Evolutionary conservation across 2,329 filamentous ascomycete species (phyloP).

Genomic region (Aspergillus niger): DNA sequence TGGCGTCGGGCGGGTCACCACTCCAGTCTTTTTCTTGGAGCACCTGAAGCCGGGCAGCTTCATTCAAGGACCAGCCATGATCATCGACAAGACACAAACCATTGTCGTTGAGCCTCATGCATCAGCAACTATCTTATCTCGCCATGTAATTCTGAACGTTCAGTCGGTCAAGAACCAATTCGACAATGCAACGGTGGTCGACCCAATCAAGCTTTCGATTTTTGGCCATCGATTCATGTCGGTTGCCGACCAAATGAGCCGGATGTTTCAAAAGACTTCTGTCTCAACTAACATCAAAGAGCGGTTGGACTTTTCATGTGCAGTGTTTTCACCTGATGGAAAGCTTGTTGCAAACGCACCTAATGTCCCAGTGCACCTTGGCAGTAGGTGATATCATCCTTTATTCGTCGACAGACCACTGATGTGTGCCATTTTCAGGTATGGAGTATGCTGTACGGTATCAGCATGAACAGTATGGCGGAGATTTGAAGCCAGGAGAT

Average conservation of each 20-base stretch:
- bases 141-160: slow-evolving; percentile 25
- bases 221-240: slow-evolving; percentile 62
- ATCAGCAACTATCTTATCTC: slow-evolving; percentile 72
- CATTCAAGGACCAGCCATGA: slow-evolving; percentile 72
- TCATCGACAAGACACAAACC: slow-evolving; percentile 74
- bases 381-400: slow-evolving; percentile 48
- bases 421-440: background rate
- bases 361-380: slow-evolving; percentile 78
- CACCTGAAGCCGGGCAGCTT: slow-evolving; percentile 37
- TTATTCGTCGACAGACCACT: background rate
- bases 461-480: slow-evolving; percentile 78
- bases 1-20: slow-evolving; percentile 33
- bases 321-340: slow-evolving; percentile 76
- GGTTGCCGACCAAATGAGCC: slow-evolving; percentile 62
- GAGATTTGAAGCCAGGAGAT: slow-evolving; percentile 74
- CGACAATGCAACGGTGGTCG: slow-evolving; percentile 33
- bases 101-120: slow-evolving; percentile 83
- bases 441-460: slow-evolving; percentile 81
- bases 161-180: slow-evolving; percentile 46
- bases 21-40: slow-evolving; percentile 40
- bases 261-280: slow-evolving; percentile 57
- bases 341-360: slow-evolving; percentile 70
- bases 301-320: slow-evolving; percentile 82
- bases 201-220: slow-evolving; percentile 57
- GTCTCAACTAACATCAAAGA: slow-evolving; percentile 75